Percentiles rank a stretch among this genome's conserved stretches.
Conservation (phyloP, 1,284 basidiomycete genomes). For the Amylostereum chailletii region DNA sequence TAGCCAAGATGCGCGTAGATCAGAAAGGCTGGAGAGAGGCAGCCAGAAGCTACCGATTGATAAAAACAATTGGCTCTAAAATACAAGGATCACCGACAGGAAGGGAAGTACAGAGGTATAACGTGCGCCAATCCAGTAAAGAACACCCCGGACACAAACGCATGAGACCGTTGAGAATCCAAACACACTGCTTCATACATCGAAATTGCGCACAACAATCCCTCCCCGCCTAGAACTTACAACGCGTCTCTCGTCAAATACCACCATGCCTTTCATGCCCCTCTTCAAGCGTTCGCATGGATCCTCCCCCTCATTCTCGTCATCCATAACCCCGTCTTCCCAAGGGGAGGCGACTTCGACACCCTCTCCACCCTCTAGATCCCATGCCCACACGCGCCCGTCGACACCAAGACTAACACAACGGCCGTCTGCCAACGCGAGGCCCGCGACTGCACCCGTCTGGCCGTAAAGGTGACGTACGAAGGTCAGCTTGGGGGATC, state of each 20-base stretch:
- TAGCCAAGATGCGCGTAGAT: too few relatives aligned
- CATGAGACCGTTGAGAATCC: too few relatives aligned
- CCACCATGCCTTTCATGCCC: slow-evolving; percentile 34
- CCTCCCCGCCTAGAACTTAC: slow-evolving; percentile 45
- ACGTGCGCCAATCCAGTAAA: too few relatives aligned
- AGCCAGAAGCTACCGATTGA: too few relatives aligned
- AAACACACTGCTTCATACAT: slow-evolving; percentile 34
- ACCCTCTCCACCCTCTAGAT: slow-evolving; percentile 60
- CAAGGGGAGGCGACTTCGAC: slow-evolving; percentile 39
- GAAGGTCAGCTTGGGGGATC: slow-evolving; percentile 57
- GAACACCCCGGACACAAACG: too few relatives aligned
- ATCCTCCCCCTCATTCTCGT: slow-evolving; percentile 4
- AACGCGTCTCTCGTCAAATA: slow-evolving; percentile 70
- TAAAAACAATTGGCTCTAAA: too few relatives aligned
- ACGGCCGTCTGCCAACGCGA: slow-evolving; percentile 69
- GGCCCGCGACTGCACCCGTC: slow-evolving; percentile 50
- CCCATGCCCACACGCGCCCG: slow-evolving; percentile 77
- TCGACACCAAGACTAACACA: slow-evolving; percentile 66
- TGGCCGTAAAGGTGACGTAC: slow-evolving; percentile 64
- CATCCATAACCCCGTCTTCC: slow-evolving; percentile 5
- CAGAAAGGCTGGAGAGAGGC: too few relatives aligned
- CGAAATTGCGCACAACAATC: slow-evolving; percentile 57
- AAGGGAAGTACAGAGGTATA: too few relatives aligned
- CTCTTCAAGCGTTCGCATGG: slow-evolving; percentile 5
- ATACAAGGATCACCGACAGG: too few relatives aligned